These are phyloP conservation scores for Schizothecium vesticola DNA, from an alignment of 495 filamentous ascomycete genomes.

Conservation along the genomic window DNA sequence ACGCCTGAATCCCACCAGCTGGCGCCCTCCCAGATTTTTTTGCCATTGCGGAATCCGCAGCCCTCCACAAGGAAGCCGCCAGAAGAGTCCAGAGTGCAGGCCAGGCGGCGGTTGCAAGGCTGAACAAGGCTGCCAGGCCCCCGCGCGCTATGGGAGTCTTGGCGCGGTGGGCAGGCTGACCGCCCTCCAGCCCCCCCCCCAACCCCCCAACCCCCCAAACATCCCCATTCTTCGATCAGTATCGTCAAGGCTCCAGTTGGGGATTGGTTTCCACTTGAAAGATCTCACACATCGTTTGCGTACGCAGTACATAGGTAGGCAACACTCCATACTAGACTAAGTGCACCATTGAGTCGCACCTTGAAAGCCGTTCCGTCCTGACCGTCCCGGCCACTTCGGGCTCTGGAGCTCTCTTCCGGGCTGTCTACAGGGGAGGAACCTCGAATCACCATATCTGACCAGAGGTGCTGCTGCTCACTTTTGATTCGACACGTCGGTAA, in stretches of 20 bases:
- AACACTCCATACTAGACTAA: no score
- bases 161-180: background rate
- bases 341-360: background rate
- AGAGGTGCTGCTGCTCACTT: background rate
- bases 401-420: background rate
- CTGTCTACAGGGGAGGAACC: background rate
- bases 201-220: background rate
- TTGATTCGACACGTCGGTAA: background rate
- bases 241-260: background rate
- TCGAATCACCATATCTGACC: no score
- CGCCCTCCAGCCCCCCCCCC: background rate
- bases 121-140: slow-evolving; percentile 27
- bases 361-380: background rate
- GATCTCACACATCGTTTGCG: background rate
- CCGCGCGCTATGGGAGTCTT: slow-evolving; percentile 1
- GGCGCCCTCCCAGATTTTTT: background rate
- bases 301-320: background rate
- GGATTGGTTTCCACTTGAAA: background rate
- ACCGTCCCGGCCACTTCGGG: background rate
- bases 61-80: background rate
- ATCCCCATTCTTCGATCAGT: background rate
- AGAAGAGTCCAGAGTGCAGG: slow-evolving; percentile 21
- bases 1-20: background rate
- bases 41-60: background rate
- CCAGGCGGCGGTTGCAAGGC: slow-evolving; percentile 18